These are phyloP conservation scores for Urostyla sp. DNA, from an alignment of 73 alveolate species.

Conservation along the genomic window DNA sequence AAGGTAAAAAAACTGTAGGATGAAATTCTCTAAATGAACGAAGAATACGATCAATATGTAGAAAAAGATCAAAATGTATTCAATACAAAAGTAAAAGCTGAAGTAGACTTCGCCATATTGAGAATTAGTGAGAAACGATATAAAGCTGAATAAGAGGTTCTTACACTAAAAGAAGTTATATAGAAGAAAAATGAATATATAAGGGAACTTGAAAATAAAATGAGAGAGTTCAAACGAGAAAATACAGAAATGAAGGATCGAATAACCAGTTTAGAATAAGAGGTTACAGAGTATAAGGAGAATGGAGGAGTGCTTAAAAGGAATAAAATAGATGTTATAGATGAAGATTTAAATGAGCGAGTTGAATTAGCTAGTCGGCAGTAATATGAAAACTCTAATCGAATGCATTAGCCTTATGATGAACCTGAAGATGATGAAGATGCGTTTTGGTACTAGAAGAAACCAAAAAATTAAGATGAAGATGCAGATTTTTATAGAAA, in stretches of 20 bases:
- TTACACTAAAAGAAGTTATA: background rate
- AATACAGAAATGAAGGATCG: background rate
- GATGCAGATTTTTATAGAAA: slow-evolving; percentile 10
- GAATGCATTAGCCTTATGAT: background rate
- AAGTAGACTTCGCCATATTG: slow-evolving; percentile 24
- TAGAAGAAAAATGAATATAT: slow-evolving; percentile 15
- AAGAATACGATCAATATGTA: slow-evolving; percentile 18
- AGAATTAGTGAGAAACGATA: slow-evolving; percentile 25
- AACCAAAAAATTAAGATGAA: background rate
- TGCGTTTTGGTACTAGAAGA: slow-evolving; percentile 38
- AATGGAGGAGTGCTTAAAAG: background rate
- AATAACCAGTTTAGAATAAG: slow-evolving; percentile 5
- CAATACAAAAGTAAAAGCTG: slow-evolving; percentile 22
- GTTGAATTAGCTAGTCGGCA: no score
- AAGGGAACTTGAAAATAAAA: slow-evolving; percentile 4
- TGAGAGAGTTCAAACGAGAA: slow-evolving; percentile 3
- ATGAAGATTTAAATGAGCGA: no score
- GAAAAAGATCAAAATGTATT: slow-evolving; percentile 37
- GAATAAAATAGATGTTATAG: background rate
- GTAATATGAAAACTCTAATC: no score
- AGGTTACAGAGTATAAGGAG: background rate
- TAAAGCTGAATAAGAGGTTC: slow-evolving; percentile 24
- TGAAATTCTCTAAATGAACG: background rate
- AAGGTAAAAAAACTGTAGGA: slow-evolving; percentile 7
- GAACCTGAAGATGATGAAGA: slow-evolving; percentile 33